A percentile compares a stretch with the other conserved stretches of the same genome.
Conservation (phyloP, 2,329 filamentous ascomycete genomes). For the Penicillium sp. region DNA sequence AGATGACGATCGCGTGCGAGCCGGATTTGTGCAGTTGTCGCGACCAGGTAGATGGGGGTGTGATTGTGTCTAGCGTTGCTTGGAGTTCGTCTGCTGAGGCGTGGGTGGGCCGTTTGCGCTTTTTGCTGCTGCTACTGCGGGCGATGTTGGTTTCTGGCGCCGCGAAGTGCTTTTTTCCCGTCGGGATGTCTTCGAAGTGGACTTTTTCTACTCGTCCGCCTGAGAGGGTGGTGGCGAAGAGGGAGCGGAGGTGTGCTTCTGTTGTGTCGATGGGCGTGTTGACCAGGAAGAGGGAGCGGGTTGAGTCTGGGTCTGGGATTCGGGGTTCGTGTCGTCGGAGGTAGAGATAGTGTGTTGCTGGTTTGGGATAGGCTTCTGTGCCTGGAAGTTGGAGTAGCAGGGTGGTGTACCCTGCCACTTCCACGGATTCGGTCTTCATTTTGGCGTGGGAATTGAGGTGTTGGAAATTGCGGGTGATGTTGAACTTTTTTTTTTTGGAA, state of each 20-base stretch:
- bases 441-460: slow-evolving; percentile 19
- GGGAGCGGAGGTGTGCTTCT: slow-evolving; percentile 71
- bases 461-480: slow-evolving; percentile 7
- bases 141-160: slow-evolving; percentile 26
- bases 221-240: slow-evolving; percentile 76
- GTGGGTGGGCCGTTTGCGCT: slow-evolving; percentile 57
- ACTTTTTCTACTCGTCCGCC: slow-evolving; percentile 78
- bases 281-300: slow-evolving; percentile 84
- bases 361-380: slow-evolving; percentile 63
- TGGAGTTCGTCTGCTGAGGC: slow-evolving; percentile 54
- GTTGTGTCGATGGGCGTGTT: slow-evolving; percentile 88
- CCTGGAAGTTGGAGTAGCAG: slow-evolving; percentile 71
- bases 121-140: slow-evolving; percentile 47
- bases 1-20: slow-evolving; percentile 76
- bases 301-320: slow-evolving; percentile 71
- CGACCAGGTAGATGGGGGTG: slow-evolving; percentile 74
- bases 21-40: slow-evolving; percentile 72
- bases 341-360: slow-evolving; percentile 81
- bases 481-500: slow-evolving; percentile 23
- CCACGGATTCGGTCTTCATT: slow-evolving; percentile 43
- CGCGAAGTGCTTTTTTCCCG: slow-evolving; percentile 41
- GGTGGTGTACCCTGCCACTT: slow-evolving; percentile 67
- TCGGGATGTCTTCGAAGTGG: slow-evolving; percentile 65
- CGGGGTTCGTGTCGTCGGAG: slow-evolving; percentile 82
- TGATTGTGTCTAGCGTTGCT: slow-evolving; percentile 61